These are phyloP conservation scores for Rhynchosporium graminicola DNA, from an alignment of 2,329 filamentous ascomycete species.

Conservation along the genomic window DNA sequence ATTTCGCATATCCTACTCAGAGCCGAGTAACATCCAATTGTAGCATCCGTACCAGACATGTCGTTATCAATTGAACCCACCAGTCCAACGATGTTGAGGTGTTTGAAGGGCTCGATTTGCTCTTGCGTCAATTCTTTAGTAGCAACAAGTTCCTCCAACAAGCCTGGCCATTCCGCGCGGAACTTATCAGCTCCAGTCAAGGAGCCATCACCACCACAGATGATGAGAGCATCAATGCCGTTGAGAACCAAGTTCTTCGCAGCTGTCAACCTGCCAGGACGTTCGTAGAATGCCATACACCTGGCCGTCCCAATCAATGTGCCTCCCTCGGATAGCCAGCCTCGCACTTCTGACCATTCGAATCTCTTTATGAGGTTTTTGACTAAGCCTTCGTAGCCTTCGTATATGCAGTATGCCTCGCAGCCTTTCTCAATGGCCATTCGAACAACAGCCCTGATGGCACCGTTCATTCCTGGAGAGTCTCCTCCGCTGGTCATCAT, in stretches of 20 bases:
- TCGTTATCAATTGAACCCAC: slow-evolving; percentile 99
- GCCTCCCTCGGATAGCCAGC: slow-evolving; percentile 90
- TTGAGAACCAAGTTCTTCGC: slow-evolving; percentile 93
- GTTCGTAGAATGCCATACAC: slow-evolving; percentile 89
- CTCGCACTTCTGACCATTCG: slow-evolving; percentile 90
- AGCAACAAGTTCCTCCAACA: slow-evolving; percentile 81
- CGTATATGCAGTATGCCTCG: slow-evolving; percentile 80
- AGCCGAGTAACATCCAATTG: slow-evolving; percentile 95
- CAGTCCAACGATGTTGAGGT: slow-evolving; percentile 93
- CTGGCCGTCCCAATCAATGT: slow-evolving; percentile 95
- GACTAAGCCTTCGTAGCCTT: slow-evolving; percentile 95
- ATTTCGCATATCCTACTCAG: slow-evolving; percentile 91
- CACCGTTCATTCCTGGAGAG: slow-evolving; percentile 74
- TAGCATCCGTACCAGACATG: slow-evolving; percentile 94
- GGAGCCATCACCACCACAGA: slow-evolving; percentile 95
- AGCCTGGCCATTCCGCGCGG: slow-evolving; percentile 84
- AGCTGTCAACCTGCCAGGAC: slow-evolving; percentile 76
- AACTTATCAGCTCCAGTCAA: slow-evolving; percentile 95
- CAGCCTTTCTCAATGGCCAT: slow-evolving; percentile 85
- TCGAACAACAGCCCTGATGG: slow-evolving; percentile 76
- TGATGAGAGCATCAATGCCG: slow-evolving; percentile 93
- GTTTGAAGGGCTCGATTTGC: slow-evolving; percentile 74
- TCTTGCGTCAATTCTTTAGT: slow-evolving; percentile 69
- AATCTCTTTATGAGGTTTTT: slow-evolving; percentile 86
- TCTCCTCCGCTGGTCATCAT: slow-evolving; percentile 76